Evolutionary conservation across 169 alveolate genomes (phyloP).

Genomic region (Sarcocystis neurona): DNA sequence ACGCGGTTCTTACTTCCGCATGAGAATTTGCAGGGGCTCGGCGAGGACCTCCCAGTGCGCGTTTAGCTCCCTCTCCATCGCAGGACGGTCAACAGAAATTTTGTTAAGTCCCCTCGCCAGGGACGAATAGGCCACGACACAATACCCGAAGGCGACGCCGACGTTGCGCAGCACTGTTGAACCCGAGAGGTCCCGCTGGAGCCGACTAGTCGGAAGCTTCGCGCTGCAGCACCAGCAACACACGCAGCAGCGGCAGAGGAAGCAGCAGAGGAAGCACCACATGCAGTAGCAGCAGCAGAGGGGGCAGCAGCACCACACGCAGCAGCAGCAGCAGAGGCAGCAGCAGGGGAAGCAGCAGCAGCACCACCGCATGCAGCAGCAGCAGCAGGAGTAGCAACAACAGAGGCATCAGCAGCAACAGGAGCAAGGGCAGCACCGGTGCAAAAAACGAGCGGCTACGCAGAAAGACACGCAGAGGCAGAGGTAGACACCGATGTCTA

Average conservation of each 20-base stretch:
- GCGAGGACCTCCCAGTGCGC: conserved; percentile 92
- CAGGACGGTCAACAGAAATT: conserved; percentile 76
- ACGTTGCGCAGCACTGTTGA: conserved; percentile 92
- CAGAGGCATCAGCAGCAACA: no score
- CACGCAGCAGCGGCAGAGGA: neutral
- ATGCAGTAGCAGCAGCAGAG: no score
- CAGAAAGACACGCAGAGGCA: neutral
- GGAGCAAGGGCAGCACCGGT: no score
- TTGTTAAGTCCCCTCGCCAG: conserved; percentile 83
- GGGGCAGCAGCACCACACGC: no score
- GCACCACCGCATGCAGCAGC: no score
- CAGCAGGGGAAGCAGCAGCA: no score
- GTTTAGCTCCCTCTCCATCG: conserved; percentile 79
- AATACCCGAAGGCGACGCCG: conserved; percentile 69
- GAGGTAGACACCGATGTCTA: neutral
- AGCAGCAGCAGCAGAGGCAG: no score
- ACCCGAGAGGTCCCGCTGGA: conserved; percentile 94
- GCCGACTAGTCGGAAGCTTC: conserved; percentile 91
- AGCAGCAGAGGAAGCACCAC: neutral
- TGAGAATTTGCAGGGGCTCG: conserved; percentile 90
- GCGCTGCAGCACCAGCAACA: conserved; percentile 59
- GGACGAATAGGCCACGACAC: conserved; percentile 83
- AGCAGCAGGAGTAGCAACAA: no score
- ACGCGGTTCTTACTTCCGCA: conserved; percentile 77
- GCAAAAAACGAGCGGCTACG: no score